A percentile compares a stretch with the other conserved stretches of the same genome.
These are phyloP conservation scores for Vitis hybrid DNA, from an alignment of 177 flowering plant species.

Conservation along the genomic window DNA sequence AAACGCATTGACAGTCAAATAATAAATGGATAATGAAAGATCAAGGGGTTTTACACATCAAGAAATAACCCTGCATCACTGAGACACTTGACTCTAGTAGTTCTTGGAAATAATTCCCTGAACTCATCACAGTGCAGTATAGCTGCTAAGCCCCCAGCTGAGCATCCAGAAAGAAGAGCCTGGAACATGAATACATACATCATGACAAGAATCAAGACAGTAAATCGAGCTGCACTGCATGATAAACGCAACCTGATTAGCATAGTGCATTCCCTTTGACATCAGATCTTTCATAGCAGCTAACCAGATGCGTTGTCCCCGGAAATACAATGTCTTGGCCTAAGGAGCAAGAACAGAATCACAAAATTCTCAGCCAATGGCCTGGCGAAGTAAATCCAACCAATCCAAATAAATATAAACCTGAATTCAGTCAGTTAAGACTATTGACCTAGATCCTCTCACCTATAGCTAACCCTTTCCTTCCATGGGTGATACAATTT, in stretches of 20 bases:
- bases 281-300: conserved; percentile 54
- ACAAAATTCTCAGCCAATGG: too few relatives aligned
- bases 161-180: conserved; percentile 82
- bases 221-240: too few relatives aligned
- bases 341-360: conserved; percentile 5
- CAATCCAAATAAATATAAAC: too few relatives aligned
- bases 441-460: too few relatives aligned
- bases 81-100: conserved; percentile 62
- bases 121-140: conserved; percentile 70
- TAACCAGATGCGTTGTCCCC: conserved; percentile 60
- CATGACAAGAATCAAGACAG: neutral
- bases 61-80: conserved; percentile 72
- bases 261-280: conserved; percentile 55
- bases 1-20: neutral
- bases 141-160: conserved; percentile 72
- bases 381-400: too few relatives aligned
- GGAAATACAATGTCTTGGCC: conserved; percentile 36
- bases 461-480: too few relatives aligned
- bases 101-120: conserved; percentile 34
- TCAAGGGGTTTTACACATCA: conserved; percentile 42
- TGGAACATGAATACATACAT: conserved; percentile 19
- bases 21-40: neutral
- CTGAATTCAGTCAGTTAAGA: too few relatives aligned
- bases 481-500: too few relatives aligned
- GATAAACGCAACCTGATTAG: conserved; percentile 39